Evolutionary conservation across 2,329 filamentous ascomycete species (phyloP), one percentile per base, ranked within the genome.

Genomic region (Beauveria brongniartii): DNA sequence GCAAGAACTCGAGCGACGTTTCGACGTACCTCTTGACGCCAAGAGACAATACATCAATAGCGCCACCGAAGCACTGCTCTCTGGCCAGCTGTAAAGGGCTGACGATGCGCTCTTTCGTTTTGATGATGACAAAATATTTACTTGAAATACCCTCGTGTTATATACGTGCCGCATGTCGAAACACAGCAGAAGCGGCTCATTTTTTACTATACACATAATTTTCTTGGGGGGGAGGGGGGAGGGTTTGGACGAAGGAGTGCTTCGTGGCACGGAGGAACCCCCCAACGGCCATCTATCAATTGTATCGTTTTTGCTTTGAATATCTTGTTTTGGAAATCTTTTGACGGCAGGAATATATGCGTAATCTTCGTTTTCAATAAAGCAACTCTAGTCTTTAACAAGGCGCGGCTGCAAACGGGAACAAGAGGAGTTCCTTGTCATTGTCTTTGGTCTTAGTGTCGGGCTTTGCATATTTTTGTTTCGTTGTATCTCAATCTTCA

Each of bases 31-130:
- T 62, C 82, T 99, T 62, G 92, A 97, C 72, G 80, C 86, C 59
- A 95, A 91, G 82, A 88, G 92, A 75, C 86, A 90, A 62, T 99
- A 97, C 75, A 97, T 99, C 72, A 92, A 92, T 74, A 92, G 87
- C 77, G 90, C 90, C 66, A 92, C 90, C 62, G 90, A 92, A 75
- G 89, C 89, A 57, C 80, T 92, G 64, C 78, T 93, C 58, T 90
- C 89, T 53, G 90, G 90, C 55, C 87, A 91, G 70, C 76, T 92
- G 68, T 92, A 82, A 72, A 70, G 22, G 34, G 18, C 41, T 28
- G 24, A 24, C 18, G 18, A 44, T 43, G 26, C 56, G 8, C 22
- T 30, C 22, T 57, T 41, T 43, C 46, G 26, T 22, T 37, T 41
- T 44, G 12, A 37, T 59, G 2, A 59, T 44, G 56, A 59, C 40